Evolutionary conservation across 495 filamentous ascomycete genomes (phyloP).

Genomic region (Hypoxylon crocopeplum): DNA sequence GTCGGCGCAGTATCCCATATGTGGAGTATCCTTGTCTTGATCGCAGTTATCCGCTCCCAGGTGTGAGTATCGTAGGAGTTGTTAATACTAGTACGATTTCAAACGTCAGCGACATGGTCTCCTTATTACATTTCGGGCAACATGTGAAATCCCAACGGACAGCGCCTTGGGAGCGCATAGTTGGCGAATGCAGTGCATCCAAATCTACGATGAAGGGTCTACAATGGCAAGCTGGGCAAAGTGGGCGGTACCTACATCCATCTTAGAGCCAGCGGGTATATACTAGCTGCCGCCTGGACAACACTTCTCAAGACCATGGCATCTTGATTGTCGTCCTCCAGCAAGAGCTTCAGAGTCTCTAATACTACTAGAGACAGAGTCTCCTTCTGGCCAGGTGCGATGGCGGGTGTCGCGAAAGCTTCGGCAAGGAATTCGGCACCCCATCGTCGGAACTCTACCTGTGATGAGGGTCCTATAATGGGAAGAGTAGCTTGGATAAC

Average conservation of each 20-base stretch:
- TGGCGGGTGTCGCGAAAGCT: constrained; percentile 85
- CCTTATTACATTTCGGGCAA: constrained; percentile 22
- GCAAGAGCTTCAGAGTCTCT: constrained; percentile 72
- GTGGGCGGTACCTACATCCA: constrained; percentile 78
- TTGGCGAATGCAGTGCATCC: constrained; percentile 16
- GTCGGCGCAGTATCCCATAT: constrained; percentile 84
- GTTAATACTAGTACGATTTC: constrained; percentile 67
- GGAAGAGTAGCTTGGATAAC: constrained; percentile 90
- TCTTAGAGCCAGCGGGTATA: constrained; percentile 89
- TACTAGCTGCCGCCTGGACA: constrained; percentile 83
- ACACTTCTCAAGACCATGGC: constrained; percentile 76
- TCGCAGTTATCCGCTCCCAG: constrained; percentile 87
- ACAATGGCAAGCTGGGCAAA: constrained; percentile 31
- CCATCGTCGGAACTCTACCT: constrained; percentile 89
- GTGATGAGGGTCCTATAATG: constrained; percentile 77
- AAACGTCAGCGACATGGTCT: constrained; percentile 41
- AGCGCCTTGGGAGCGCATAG: too few relatives aligned
- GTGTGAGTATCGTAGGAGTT: constrained; percentile 77
- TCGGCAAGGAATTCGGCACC: constrained; percentile 95
- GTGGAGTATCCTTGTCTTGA: constrained; percentile 86
- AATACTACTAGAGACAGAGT: constrained; percentile 73
- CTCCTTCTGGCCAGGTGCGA: constrained; percentile 76
- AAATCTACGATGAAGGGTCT: constrained; percentile 39
- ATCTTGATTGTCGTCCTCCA: constrained; percentile 79
- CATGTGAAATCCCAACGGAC: too few relatives aligned